phyloP scores from a whole-genome alignment of 768 basidiomycete genomes.

The Lyophyllum decastes region DNA sequence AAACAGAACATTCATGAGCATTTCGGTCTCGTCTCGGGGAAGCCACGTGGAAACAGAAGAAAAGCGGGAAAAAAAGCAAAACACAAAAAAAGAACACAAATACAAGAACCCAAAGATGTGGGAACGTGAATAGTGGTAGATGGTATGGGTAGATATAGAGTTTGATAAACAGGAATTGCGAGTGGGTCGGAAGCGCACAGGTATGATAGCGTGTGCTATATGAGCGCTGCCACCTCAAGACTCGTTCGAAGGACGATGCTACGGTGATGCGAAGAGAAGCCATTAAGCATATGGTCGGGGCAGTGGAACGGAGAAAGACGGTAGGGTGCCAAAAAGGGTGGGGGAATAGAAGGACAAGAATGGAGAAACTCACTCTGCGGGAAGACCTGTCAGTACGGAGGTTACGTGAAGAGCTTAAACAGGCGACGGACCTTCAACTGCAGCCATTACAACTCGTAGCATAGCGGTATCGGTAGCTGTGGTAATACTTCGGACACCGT shows the following conservation, averaged over 20 bases:
- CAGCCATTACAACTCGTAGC: slow-evolving; percentile 91
- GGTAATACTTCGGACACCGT: slow-evolving; percentile 59
- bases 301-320: slow-evolving; percentile 14
- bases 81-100: slow-evolving; percentile 12
- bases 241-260: slow-evolving; percentile 72
- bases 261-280: slow-evolving; percentile 29
- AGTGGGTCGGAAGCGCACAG: slow-evolving; percentile 18
- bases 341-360: slow-evolving; percentile 24
- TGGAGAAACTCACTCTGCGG: slow-evolving; percentile 64
- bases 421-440: slow-evolving; percentile 78
- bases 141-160: slow-evolving; percentile 8
- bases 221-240: slow-evolving; percentile 65
- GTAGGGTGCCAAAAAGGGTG: slow-evolving; percentile 19
- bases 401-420: slow-evolving; percentile 1
- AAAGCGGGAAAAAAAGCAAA: not conserved
- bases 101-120: slow-evolving; percentile 16
- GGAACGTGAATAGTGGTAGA: slow-evolving; percentile 16
- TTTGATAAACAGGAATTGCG: slow-evolving; percentile 18
- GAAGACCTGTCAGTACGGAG: slow-evolving; percentile 7
- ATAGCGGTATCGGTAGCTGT: slow-evolving; percentile 90
- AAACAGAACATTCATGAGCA: slow-evolving; percentile 25
- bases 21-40: slow-evolving; percentile 21
- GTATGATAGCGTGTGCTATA: slow-evolving; percentile 37
- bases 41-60: slow-evolving; percentile 11
- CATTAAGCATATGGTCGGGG: slow-evolving; percentile 31